Conservation (phyloP, 495 filamentous ascomycete genomes). For the Talaromyces wortmannii region DNA sequence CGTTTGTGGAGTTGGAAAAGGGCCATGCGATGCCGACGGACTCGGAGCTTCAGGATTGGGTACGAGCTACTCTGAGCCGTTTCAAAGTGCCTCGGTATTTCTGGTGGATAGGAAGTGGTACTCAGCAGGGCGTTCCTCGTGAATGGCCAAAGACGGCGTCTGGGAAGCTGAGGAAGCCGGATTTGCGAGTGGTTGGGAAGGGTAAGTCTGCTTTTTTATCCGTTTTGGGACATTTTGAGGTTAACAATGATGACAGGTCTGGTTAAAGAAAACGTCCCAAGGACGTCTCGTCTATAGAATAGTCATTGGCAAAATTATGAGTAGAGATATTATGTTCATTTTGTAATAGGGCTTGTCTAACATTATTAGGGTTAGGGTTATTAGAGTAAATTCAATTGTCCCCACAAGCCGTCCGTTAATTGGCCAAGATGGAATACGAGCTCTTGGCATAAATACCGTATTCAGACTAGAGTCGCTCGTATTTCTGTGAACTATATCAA, state of each 20-base stretch:
- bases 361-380: neutral
- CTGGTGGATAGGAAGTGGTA: conserved; percentile 51
- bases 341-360: too few species aligned
- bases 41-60: conserved; percentile 24
- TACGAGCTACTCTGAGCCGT: conserved; percentile 38
- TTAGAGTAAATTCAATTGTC: neutral
- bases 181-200: conserved; percentile 42
- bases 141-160: conserved; percentile 54
- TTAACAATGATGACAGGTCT: too few species aligned
- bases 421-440: neutral
- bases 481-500: neutral
- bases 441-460: neutral
- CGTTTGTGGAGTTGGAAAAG: conserved; percentile 44
- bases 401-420: neutral
- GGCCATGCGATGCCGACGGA: neutral
- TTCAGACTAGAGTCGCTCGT: neutral
- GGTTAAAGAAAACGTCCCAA: too few species aligned
- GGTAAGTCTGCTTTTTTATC: too few species aligned
- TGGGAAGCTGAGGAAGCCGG: conserved; percentile 58
- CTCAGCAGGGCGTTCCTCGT: conserved; percentile 32
- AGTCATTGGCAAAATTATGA: too few species aligned
- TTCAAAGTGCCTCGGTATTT: conserved; percentile 52
- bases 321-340: too few species aligned
- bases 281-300: too few species aligned
- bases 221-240: too few species aligned